Evolutionary conservation across 1,284 basidiomycete species (phyloP), one percentile per base, ranked within the genome.

Genomic region (Cerrena zonata): DNA sequence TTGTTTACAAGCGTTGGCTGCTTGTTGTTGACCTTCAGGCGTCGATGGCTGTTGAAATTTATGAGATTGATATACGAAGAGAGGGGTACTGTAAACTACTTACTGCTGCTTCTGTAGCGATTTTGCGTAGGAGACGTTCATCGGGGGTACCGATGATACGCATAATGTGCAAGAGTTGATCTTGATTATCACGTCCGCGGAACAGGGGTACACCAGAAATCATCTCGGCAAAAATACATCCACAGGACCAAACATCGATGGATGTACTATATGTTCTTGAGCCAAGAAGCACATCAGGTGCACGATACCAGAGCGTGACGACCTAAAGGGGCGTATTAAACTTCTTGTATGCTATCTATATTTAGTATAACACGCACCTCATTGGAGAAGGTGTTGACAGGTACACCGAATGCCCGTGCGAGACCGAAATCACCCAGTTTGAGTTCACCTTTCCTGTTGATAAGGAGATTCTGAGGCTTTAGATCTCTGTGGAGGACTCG

Each of bases 211-310:
- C 89, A 2, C 96, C 96, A 23, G 92, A 90, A 57, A 99, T 99
- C 91, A 95, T 94, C 72, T 97, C 94, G 15, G 95, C 95, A 69
- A 99, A 96, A 65, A 99, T 99, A 66, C 96, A 99, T 5, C 96
- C 96, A 51, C 94, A 96, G 4, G 91, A 95, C 96, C 96, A 99
- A 55, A 99, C 92, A 70, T 99, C 96, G 65, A 99, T 98, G 19
- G 91, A 95, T 2, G 96, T 99, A 66, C 89, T 94, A 71, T 99
- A 99, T 48, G 95, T 98, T 49, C 96, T 82, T 37, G 93, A 96
- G 47, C 96, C 96, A 55, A 99, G 82, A 15, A 99, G 80, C 40
- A 99, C 96, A 65, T 99, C 96, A 1, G 96, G 96, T 0, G 96
- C 95, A 50, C 96, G 91, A 70, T 99, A 99, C 96, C 96, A 99